These are phyloP conservation scores for Psilocybe cubensis DNA, from an alignment of 768 basidiomycete species.

Conservation along the genomic window DNA sequence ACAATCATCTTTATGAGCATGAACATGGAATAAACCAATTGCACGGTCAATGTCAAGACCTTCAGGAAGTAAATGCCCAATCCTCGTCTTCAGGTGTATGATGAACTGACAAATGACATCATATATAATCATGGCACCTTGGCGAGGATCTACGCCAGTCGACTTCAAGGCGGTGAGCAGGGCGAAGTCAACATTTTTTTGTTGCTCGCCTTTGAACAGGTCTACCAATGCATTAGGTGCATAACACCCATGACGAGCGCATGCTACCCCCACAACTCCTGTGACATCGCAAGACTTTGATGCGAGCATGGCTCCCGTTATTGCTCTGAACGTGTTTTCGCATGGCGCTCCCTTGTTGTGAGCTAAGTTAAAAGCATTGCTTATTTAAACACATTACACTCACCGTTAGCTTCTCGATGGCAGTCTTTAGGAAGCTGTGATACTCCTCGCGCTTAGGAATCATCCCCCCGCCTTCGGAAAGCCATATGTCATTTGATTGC, in stretches of 20 bases:
- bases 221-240: not conserved
- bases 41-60: constrained; percentile 5
- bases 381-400: no score
- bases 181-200: constrained; percentile 1
- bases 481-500: constrained; percentile 15
- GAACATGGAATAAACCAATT: constrained; percentile 29
- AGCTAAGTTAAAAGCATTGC: no score
- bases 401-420: constrained; percentile 14
- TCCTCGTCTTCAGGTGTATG: not conserved
- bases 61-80: not conserved
- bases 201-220: not conserved
- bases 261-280: not conserved
- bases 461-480: constrained; percentile 21
- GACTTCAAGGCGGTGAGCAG: not conserved
- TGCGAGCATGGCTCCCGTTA: not conserved
- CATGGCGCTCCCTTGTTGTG: no score
- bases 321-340: not conserved
- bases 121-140: not conserved
- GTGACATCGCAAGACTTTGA: not conserved
- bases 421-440: constrained; percentile 3
- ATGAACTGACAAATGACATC: not conserved
- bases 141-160: not conserved
- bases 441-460: constrained; percentile 9
- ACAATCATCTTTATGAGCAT: constrained; percentile 29
- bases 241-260: not conserved